Percentiles rank a stretch among this genome's conserved stretches.
Evolutionary conservation across 495 filamentous ascomycete genomes (phyloP).

Genomic region (Penicillium daleae): DNA sequence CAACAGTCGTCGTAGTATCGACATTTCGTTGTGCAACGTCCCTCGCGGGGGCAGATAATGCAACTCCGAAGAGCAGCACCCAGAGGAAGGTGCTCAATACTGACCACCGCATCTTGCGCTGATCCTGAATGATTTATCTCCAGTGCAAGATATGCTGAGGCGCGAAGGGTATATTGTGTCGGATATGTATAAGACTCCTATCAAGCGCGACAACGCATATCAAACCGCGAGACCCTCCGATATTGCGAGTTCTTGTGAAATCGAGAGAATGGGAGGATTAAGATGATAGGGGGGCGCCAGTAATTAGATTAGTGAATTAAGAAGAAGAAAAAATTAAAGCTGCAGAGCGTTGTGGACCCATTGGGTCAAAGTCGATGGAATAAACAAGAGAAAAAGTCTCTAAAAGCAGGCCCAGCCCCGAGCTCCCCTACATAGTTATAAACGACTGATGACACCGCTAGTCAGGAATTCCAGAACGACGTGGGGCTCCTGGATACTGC

Average conservation of each 20-base stretch:
- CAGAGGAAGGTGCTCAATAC: slow-evolving; percentile 15
- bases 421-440: slow-evolving; percentile 22
- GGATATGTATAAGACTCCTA: background rate
- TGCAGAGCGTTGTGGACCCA: slow-evolving; percentile 11
- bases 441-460: slow-evolving; percentile 16
- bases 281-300: background rate
- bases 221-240: background rate
- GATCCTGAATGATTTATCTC: too few species aligned
- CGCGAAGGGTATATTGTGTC: background rate
- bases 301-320: background rate
- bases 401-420: slow-evolving; percentile 8
- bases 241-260: background rate
- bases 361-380: slow-evolving; percentile 12
- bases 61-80: slow-evolving; percentile 15
- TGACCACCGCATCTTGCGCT: slow-evolving; percentile 29
- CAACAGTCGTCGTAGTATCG: slow-evolving; percentile 9
- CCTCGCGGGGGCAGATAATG: slow-evolving; percentile 24
- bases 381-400: slow-evolving; percentile 12
- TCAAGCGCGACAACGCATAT: background rate
- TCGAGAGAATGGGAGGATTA: background rate
- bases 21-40: slow-evolving; percentile 10
- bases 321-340: slow-evolving; percentile 5
- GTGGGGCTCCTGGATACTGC: slow-evolving; percentile 10
- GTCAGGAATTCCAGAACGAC: slow-evolving; percentile 21
- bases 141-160: background rate